phyloP scores from a whole-genome alignment of 768 basidiomycete species.

The Sistotremastrum niveocremeum region DNA sequence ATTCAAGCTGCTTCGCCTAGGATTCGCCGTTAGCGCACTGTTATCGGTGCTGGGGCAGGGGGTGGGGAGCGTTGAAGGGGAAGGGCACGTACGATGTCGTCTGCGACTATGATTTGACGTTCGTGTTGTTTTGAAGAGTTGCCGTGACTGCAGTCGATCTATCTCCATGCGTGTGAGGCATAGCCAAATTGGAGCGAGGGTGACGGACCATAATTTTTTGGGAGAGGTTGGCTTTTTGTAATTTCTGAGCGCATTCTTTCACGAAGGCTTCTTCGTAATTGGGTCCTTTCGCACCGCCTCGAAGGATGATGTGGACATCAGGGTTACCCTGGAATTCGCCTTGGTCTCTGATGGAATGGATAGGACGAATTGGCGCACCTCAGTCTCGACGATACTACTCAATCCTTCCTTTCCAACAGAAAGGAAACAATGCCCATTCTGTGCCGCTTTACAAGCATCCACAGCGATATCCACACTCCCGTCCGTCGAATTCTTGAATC shows the following conservation, averaged over 20 bases:
- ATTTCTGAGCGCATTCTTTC: constrained; percentile 55
- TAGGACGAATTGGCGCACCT: constrained; percentile 29
- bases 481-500: constrained; percentile 98
- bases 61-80: constrained; percentile 4
- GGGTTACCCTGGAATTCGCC: constrained; percentile 55
- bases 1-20: constrained; percentile 62
- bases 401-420: constrained; percentile 95
- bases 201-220: constrained; percentile 73
- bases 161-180: constrained; percentile 3
- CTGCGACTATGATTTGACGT: constrained; percentile 79
- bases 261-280: constrained; percentile 79
- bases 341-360: neutral
- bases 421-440: constrained; percentile 86
- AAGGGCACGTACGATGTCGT: constrained; percentile 58
- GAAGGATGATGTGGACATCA: constrained; percentile 87
- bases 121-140: constrained; percentile 88
- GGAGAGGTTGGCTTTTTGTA: constrained; percentile 64
- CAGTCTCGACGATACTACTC: constrained; percentile 90
- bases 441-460: constrained; percentile 90
- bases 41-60: constrained; percentile 5
- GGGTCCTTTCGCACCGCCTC: constrained; percentile 81
- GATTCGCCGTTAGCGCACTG: constrained; percentile 2
- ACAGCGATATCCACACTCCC: constrained; percentile 85
- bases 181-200: neutral
- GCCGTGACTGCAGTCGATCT: constrained; percentile 97